Conservation (phyloP, 768 basidiomycete species). For the Leccinellum luteum region DNA sequence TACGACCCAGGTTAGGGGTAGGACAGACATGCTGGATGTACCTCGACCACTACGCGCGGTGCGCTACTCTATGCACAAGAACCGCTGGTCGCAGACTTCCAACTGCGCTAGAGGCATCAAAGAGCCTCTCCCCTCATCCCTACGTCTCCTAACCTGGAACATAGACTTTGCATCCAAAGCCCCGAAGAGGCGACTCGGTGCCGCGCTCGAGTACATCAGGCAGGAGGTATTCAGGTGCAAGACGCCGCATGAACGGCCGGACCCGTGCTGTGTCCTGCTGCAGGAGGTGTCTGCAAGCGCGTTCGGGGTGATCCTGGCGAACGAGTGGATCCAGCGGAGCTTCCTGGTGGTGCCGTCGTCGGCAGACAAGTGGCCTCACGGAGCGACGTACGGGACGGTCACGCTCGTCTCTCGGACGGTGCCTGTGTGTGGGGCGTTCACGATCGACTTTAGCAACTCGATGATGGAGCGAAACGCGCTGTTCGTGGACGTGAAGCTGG, state of each 20-base stretch:
- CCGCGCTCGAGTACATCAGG: conserved; percentile 55
- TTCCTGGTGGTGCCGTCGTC: conserved; percentile 59
- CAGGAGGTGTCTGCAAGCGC: conserved; percentile 59
- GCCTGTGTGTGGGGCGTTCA: conserved; percentile 45
- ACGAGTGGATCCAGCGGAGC: conserved; percentile 61
- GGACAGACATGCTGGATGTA: conserved; percentile 22
- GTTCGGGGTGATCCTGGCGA: conserved; percentile 47
- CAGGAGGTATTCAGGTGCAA: conserved; percentile 48
- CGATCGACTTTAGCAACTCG: conserved; percentile 53
- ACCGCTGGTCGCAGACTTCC: conserved; percentile 33
- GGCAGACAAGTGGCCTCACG: conserved; percentile 51
- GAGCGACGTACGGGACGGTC: conserved; percentile 58
- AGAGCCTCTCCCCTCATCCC: conserved; percentile 38
- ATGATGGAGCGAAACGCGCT: conserved; percentile 54
- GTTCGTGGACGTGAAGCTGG: conserved; percentile 53
- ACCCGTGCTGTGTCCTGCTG: conserved; percentile 62
- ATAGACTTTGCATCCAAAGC: conserved; percentile 46
- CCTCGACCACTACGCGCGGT: conserved; percentile 32
- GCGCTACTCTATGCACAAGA: conserved; percentile 32
- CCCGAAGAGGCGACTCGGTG: conserved; percentile 42
- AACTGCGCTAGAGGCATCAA: conserved; percentile 35
- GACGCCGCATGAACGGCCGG: conserved; percentile 41
- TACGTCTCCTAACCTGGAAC: conserved; percentile 73
- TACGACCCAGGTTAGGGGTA: conserved; percentile 15
- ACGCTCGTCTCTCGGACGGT: conserved; percentile 63